Evolutionary conservation across 2,329 filamentous ascomycete species (phyloP).

Genomic region (Colletotrichum spaethianum): DNA sequence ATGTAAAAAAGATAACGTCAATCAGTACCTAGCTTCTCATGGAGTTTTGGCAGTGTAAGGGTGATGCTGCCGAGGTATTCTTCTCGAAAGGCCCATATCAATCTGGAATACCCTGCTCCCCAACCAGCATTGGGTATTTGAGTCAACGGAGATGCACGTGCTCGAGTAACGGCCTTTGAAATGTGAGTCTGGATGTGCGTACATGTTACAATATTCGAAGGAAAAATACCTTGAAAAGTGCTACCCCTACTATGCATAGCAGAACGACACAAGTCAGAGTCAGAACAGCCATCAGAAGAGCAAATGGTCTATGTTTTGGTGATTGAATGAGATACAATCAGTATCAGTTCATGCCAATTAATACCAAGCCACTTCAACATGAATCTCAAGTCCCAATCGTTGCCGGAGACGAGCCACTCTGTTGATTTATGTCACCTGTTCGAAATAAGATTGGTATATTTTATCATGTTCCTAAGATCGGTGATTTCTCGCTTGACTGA

Average conservation of each 20-base stretch:
- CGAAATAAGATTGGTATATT: neutral
- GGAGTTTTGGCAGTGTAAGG: conserved; percentile 44
- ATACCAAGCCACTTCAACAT: neutral
- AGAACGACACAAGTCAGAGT: neutral
- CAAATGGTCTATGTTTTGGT: no score
- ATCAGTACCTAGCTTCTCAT: conserved; percentile 42
- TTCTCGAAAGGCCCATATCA: conserved; percentile 44
- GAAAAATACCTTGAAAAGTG: neutral
- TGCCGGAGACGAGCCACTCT: neutral
- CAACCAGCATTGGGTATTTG: conserved; percentile 43
- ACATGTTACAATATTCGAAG: neutral
- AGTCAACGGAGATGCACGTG: conserved; percentile 38
- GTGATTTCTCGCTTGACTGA: neutral
- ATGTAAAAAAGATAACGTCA: neutral
- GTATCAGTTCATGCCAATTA: neutral
- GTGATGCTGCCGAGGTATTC: conserved; percentile 45
- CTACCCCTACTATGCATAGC: neutral
- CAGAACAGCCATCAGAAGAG: neutral
- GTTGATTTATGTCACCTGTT: neutral
- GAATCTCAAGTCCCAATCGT: neutral
- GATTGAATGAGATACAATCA: neutral
- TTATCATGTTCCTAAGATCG: neutral
- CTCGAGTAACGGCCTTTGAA: neutral
- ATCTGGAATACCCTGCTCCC: conserved; percentile 43
- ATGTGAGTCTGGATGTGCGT: neutral